Percentiles rank a stretch among this genome's conserved stretches.
Conservation (phyloP, 352 stramenopile genomes). For the Blastocystis sp. region DNA sequence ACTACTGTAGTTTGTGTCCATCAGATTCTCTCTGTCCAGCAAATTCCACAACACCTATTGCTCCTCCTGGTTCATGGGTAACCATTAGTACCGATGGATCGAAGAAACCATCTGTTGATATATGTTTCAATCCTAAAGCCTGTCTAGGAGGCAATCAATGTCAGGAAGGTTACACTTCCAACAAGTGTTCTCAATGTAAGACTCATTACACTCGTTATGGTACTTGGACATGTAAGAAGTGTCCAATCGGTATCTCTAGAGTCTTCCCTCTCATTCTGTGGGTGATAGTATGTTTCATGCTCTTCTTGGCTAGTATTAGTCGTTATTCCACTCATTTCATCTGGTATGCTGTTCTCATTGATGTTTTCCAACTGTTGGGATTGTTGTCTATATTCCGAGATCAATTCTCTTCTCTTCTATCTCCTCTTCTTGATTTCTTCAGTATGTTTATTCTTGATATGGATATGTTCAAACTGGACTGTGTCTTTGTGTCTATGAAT, state of each 20-base stretch:
- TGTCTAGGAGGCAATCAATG: slow-evolving; percentile 6
- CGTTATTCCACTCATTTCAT: slow-evolving; percentile 10
- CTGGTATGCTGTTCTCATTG: neutral
- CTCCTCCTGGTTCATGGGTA: neutral
- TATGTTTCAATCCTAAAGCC: neutral
- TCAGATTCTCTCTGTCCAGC: neutral
- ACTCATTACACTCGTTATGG: neutral
- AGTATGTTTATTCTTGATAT: slow-evolving; percentile 19
- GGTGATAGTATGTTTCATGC: neutral
- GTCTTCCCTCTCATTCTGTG: neutral
- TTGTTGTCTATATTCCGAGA: neutral
- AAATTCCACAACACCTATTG: neutral
- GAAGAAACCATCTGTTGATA: neutral
- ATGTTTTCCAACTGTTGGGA: neutral
- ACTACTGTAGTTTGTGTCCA: neutral
- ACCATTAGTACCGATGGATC: neutral
- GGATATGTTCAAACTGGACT: slow-evolving; percentile 19
- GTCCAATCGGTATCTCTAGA: neutral
- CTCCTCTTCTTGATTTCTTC: slow-evolving; percentile 12
- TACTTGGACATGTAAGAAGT: neutral
- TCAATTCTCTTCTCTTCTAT: neutral
- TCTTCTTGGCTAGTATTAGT: neutral
- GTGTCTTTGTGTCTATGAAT: neutral
- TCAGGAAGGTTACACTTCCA: neutral
- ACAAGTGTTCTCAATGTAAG: neutral